A percentile compares a stretch with the other conserved stretches of the same genome.
Conservation (phyloP, 2,329 filamentous ascomycete genomes). For the Aspergillus hiratsukae region DNA sequence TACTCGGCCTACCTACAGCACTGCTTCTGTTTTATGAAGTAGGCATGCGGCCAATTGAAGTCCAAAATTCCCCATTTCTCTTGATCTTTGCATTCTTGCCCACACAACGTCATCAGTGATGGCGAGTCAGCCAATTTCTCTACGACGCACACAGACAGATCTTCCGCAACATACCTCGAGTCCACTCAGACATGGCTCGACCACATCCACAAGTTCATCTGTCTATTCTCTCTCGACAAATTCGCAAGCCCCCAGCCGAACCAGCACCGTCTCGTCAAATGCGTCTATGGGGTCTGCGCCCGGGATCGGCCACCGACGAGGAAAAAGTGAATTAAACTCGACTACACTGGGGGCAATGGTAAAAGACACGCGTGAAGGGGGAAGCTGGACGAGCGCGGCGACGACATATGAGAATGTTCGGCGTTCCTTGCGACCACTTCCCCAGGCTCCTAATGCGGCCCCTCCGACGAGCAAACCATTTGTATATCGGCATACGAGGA, state of each 20-base stretch:
- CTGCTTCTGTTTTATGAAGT: slow-evolving; percentile 27
- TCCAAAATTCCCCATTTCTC: slow-evolving; percentile 20
- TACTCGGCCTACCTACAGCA: slow-evolving; percentile 8
- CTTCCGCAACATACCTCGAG: slow-evolving; percentile 41
- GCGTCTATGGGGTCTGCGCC: slow-evolving; percentile 57
- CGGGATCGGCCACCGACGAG: slow-evolving; percentile 61
- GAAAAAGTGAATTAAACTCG: slow-evolving; percentile 66
- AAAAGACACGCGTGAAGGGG: slow-evolving; percentile 17
- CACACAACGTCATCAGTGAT: slow-evolving; percentile 31
- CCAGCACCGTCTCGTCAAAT: slow-evolving; percentile 68
- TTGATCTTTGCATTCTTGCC: slow-evolving; percentile 27
- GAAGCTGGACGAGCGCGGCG: slow-evolving; percentile 45
- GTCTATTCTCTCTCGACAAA: slow-evolving; percentile 48
- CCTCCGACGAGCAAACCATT: slow-evolving; percentile 33
- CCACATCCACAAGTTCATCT: slow-evolving; percentile 52
- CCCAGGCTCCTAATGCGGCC: slow-evolving; percentile 57
- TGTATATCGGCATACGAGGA: slow-evolving; percentile 46
- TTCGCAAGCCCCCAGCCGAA: slow-evolving; percentile 50
- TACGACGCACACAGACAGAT: slow-evolving; percentile 38
- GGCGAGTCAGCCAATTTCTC: slow-evolving; percentile 34
- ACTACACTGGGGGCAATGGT: slow-evolving; percentile 41
- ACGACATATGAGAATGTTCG: slow-evolving; percentile 68
- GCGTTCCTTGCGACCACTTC: slow-evolving; percentile 70
- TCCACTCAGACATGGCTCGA: slow-evolving; percentile 51
- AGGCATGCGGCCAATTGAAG: slow-evolving; percentile 39